Conservation (phyloP, 768 basidiomycete species). For the Baorangia bicolor region DNA sequence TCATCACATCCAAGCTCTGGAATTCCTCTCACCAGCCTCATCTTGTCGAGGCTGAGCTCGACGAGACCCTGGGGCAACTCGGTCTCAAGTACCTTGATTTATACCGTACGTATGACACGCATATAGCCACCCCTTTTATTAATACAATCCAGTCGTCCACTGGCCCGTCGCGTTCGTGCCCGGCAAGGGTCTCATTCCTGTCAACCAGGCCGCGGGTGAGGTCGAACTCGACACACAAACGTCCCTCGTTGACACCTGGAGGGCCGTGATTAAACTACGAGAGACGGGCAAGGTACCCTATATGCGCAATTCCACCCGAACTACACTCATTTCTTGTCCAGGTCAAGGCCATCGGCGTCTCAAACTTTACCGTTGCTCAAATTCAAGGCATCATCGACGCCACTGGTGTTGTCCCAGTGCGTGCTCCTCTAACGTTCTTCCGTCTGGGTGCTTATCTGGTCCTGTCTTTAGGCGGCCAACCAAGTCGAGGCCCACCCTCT, state of each 20-base stretch:
- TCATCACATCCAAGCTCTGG: slow-evolving; percentile 84
- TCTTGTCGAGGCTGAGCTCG: slow-evolving; percentile 68
- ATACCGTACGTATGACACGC: slow-evolving; percentile 51
- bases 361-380: slow-evolving; percentile 72
- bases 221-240: slow-evolving; percentile 56
- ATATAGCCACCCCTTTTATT: slow-evolving; percentile 2
- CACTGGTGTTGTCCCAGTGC: slow-evolving; percentile 70
- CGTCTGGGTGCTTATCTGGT: not conserved
- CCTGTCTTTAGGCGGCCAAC: slow-evolving; percentile 50
- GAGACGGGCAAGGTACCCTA: slow-evolving; percentile 62
- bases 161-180: slow-evolving; percentile 75
- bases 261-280: slow-evolving; percentile 68
- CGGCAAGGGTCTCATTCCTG: slow-evolving; percentile 55
- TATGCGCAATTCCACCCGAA: not conserved
- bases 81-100: slow-evolving; percentile 78
- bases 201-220: slow-evolving; percentile 42
- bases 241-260: slow-evolving; percentile 79
- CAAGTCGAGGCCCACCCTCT: slow-evolving; percentile 85
- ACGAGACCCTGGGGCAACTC: slow-evolving; percentile 72
- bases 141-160: slow-evolving; percentile 57
- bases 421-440: slow-evolving; percentile 15
- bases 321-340: slow-evolving; percentile 20
- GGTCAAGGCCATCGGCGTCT: slow-evolving; percentile 76
- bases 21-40: slow-evolving; percentile 68
- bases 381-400: slow-evolving; percentile 66